These are phyloP conservation scores for Cynanchum wilfordii DNA, from an alignment of 257 asterid species.

Conservation along the genomic window DNA sequence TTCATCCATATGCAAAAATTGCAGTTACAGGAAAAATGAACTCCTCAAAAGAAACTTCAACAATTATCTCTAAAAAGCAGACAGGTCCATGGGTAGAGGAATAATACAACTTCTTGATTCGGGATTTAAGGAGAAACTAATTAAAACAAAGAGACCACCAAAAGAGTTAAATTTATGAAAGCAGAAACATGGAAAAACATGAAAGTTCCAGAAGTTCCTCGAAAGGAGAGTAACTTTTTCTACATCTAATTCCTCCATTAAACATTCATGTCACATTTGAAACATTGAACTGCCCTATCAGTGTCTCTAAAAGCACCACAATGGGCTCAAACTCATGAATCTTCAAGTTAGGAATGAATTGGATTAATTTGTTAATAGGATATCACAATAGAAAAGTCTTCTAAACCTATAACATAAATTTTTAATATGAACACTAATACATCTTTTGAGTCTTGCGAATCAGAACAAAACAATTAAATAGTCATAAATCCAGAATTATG, in stretches of 20 bases:
- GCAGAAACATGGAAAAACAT: not conserved
- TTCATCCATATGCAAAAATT: not conserved
- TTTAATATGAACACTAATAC: not conserved
- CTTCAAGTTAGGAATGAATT: not conserved
- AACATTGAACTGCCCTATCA: not conserved
- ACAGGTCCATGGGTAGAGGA: not conserved
- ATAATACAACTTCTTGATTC: not conserved
- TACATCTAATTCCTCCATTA: not conserved
- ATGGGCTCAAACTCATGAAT: not conserved
- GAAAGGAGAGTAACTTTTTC: not conserved
- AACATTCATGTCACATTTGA: not conserved
- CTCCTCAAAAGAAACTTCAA: not conserved
- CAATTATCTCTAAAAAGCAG: not conserved
- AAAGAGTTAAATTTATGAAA: not conserved
- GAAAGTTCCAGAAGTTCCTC: not conserved
- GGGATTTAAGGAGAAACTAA: not conserved
- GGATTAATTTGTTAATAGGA: not conserved
- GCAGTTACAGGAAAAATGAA: constrained; percentile 3
- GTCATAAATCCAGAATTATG: not conserved
- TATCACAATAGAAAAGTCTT: not conserved
- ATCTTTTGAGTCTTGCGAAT: not conserved
- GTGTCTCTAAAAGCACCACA: not conserved
- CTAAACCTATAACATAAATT: not conserved
- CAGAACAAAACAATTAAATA: not conserved
- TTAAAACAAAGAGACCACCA: not conserved